phyloP scores from a whole-genome alignment of 1,284 basidiomycete species.

The Sanghuangporus baumii region DNA sequence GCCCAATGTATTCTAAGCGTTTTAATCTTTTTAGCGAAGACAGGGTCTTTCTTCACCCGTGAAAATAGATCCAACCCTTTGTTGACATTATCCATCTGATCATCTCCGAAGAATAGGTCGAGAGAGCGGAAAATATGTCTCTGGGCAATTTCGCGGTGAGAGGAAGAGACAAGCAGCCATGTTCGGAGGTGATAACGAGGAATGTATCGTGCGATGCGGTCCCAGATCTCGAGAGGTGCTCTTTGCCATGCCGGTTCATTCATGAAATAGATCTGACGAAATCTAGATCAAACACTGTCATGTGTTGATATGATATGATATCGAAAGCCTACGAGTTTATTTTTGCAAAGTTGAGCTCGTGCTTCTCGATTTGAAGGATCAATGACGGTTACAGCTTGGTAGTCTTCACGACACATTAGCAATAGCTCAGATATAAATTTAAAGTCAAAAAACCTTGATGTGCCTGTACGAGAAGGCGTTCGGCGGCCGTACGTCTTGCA shows the following conservation, averaged over 20 bases:
- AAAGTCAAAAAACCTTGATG: slow-evolving; percentile 42
- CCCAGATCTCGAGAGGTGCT: slow-evolving; percentile 60
- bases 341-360: slow-evolving; percentile 42
- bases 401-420: slow-evolving; percentile 35
- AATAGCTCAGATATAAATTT: background rate
- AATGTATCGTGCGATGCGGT: slow-evolving; percentile 52
- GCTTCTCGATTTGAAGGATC: slow-evolving; percentile 53
- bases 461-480: slow-evolving; percentile 47
- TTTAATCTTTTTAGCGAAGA: slow-evolving; percentile 52
- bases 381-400: slow-evolving; percentile 49
- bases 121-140: slow-evolving; percentile 58
- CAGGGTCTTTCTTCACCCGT: slow-evolving; percentile 51
- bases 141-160: slow-evolving; percentile 56
- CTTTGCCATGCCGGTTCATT: slow-evolving; percentile 52
- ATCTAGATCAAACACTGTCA: background rate
- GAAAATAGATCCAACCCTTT: slow-evolving; percentile 60
- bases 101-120: slow-evolving; percentile 60
- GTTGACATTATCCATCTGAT: slow-evolving; percentile 46
- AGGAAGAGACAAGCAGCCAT: slow-evolving; percentile 58
- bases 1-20: slow-evolving; percentile 58
- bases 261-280: slow-evolving; percentile 42
- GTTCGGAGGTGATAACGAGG: slow-evolving; percentile 59
- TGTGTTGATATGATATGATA: background rate
- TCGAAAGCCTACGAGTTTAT: slow-evolving; percentile 34
- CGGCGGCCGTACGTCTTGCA: slow-evolving; percentile 49